These are phyloP conservation scores for Fusarium vanettenii DNA, from an alignment of 2,329 filamentous ascomycete genomes.

Conservation along the genomic window DNA sequence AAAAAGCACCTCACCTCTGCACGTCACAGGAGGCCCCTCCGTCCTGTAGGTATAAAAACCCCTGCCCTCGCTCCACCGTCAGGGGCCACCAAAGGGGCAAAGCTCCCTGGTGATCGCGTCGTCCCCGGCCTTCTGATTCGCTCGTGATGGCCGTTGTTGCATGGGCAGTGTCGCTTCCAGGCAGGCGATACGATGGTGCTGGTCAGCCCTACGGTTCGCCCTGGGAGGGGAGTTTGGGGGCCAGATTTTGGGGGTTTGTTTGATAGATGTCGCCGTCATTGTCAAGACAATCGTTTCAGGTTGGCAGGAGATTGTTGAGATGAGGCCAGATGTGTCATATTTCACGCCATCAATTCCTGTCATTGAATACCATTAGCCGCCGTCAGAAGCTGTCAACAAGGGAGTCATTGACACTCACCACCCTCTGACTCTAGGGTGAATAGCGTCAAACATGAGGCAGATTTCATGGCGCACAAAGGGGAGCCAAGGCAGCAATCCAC, in stretches of 20 bases:
- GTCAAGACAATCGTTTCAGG: not conserved
- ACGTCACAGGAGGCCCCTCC: slow-evolving; percentile 24
- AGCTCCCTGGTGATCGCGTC: slow-evolving; percentile 16
- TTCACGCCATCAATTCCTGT: not conserved
- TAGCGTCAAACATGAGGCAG: not conserved
- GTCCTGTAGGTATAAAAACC: slow-evolving; percentile 17
- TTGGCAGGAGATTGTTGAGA: not conserved
- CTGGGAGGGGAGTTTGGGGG: not conserved
- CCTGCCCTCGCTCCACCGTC: slow-evolving; percentile 22
- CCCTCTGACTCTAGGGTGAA: not conserved
- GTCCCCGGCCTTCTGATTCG: slow-evolving; percentile 36
- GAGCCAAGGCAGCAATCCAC: not conserved
- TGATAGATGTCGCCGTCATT: not conserved
- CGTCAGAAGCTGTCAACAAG: not conserved
- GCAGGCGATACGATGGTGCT: slow-evolving; percentile 31
- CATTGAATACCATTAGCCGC: not conserved
- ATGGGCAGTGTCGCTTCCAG: slow-evolving; percentile 44
- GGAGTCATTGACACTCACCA: not conserved
- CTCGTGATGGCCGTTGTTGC: slow-evolving; percentile 47
- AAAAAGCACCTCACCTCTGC: slow-evolving; percentile 8
- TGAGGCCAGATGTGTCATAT: not conserved
- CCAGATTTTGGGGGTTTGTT: not conserved
- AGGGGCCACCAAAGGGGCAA: slow-evolving; percentile 17
- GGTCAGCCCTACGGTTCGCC: slow-evolving; percentile 42
- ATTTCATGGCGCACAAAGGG: not conserved